Percentiles rank a stretch among this genome's conserved stretches.
phyloP scores from a whole-genome alignment of 78 protist genomes.

The slime mould (Dictyostelium discoideum) region dicty_2.7 NC_007090.3:1356001-1356500 shows the following conservation, averaged over 20 bases:
- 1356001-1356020: not conserved
- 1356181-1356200: not conserved
- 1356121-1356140: not conserved
- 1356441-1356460: not conserved
- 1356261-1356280: constrained; percentile 6
- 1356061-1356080: not conserved
- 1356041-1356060: constrained; percentile 19
- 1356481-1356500: not conserved
- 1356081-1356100: not conserved
- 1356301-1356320: constrained; percentile 68
- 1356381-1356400: not conserved
- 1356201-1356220: not conserved
- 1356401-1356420: not conserved
- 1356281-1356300: constrained; percentile 21
- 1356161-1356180: not conserved
- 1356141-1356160: not conserved
- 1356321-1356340: constrained; percentile 58
- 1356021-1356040: not conserved
- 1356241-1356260: not conserved
- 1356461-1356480: constrained; percentile 17
- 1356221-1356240: not conserved
- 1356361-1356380: constrained; percentile 48
- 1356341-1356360: constrained; percentile 30
- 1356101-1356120: not conserved
- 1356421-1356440: not conserved